Evolutionary conservation across 2,329 filamentous ascomycete species (phyloP).

Genomic region (Talaromyces rugulosus): DNA sequence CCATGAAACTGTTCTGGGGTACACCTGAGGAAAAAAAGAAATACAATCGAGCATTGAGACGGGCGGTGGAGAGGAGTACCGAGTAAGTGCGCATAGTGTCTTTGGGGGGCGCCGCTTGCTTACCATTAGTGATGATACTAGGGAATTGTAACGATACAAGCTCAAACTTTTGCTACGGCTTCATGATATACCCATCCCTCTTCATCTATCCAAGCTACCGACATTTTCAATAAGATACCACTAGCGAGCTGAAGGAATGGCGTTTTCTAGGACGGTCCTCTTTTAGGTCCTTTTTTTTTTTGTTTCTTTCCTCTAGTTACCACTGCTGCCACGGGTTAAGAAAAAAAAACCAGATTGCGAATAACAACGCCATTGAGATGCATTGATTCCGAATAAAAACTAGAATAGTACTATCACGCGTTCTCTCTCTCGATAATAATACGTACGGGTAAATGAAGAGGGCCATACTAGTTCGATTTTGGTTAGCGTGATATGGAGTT

Average conservation of each 20-base stretch:
- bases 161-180: background rate
- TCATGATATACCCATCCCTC: background rate
- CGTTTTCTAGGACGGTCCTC: background rate
- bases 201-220: background rate
- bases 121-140: background rate
- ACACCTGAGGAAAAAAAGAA: slow-evolving; percentile 70
- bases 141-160: background rate
- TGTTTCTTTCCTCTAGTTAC: background rate
- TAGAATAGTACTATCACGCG: background rate
- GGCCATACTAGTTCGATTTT: background rate
- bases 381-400: background rate
- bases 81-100: slow-evolving; percentile 21
- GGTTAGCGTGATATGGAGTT: background rate
- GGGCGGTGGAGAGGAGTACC: slow-evolving; percentile 58
- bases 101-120: background rate
- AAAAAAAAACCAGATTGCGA: background rate
- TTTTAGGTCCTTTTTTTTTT: background rate
- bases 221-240: background rate
- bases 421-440: background rate
- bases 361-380: background rate
- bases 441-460: background rate
- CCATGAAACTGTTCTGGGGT: slow-evolving; percentile 84
- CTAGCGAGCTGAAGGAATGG: background rate
- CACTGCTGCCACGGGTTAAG: background rate
- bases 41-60: slow-evolving; percentile 76